Percentiles rank a stretch among this genome's conserved stretches.
Conservation (phyloP, 2,329 filamentous ascomycete species). For the Leptographium lundbergii region DNA sequence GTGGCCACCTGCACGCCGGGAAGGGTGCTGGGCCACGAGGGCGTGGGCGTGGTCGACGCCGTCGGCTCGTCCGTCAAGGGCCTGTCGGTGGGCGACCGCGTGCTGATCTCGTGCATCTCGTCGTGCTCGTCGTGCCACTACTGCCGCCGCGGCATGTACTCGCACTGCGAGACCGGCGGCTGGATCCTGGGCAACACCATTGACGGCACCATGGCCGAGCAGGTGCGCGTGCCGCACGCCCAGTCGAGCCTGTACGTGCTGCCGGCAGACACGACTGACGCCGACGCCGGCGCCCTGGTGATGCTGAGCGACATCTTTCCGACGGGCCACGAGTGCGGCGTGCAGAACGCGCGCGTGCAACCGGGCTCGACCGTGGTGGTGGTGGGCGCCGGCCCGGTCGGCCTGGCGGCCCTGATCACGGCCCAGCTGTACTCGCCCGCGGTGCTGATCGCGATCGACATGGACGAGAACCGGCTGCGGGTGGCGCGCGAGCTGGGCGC, state of each 20-base stretch:
- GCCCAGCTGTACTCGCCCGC: slow-evolving; percentile 40
- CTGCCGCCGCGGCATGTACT: slow-evolving; percentile 36
- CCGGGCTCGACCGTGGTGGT: slow-evolving; percentile 40
- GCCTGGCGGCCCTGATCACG: slow-evolving; percentile 40
- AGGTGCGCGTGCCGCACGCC: slow-evolving; percentile 38
- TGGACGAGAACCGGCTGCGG: slow-evolving; percentile 31
- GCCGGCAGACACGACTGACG: slow-evolving; percentile 24
- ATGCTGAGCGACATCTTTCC: slow-evolving; percentile 44
- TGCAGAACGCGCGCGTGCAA: slow-evolving; percentile 35
- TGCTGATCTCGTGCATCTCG: slow-evolving; percentile 38
- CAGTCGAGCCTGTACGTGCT: slow-evolving; percentile 33
- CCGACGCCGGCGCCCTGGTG: slow-evolving; percentile 25
- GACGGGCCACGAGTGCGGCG: slow-evolving; percentile 42
- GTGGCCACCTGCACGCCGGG: slow-evolving; percentile 33
- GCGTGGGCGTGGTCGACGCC: slow-evolving; percentile 34
- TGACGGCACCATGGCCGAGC: slow-evolving; percentile 45
- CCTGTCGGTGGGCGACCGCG: slow-evolving; percentile 35
- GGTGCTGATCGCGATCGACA: slow-evolving; percentile 37
- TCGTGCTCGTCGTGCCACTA: slow-evolving; percentile 37
- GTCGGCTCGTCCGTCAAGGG: slow-evolving; percentile 30
- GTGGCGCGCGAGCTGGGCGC: slow-evolving; percentile 36
- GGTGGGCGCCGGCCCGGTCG: slow-evolving; percentile 42
- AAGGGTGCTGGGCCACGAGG: slow-evolving; percentile 38
- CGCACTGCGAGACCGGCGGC: slow-evolving; percentile 39
- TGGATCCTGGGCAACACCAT: slow-evolving; percentile 41